Conservation (phyloP, 352 stramenopile genomes). For the Stramenopiles sp. region DNA sequence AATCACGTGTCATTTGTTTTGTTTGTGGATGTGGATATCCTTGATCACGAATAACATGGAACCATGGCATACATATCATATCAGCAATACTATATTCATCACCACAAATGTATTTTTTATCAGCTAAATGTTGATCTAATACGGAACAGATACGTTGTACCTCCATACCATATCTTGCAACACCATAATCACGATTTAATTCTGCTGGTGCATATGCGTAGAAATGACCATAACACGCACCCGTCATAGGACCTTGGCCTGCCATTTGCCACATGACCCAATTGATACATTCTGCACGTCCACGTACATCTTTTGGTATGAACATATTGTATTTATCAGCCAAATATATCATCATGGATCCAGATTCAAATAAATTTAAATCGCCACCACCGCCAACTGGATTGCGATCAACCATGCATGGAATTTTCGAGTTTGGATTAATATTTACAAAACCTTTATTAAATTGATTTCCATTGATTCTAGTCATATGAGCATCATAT, state of each 20-base stretch:
- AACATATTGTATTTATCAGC: conserved; percentile 31
- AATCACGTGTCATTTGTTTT: conserved; percentile 15
- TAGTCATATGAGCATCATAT: conserved; percentile 42
- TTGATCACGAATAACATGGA: conserved; percentile 18
- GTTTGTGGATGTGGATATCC: conserved; percentile 18
- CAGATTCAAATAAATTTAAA: conserved; percentile 38
- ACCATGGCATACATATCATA: conserved; percentile 41
- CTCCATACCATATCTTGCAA: conserved; percentile 38
- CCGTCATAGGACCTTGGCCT: conserved; percentile 22
- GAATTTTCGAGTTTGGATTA: conserved; percentile 59
- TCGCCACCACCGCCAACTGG: conserved; percentile 15
- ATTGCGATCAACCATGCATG: conserved; percentile 29
- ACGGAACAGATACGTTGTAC: conserved; percentile 36
- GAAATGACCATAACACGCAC: conserved; percentile 37
- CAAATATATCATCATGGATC: conserved; percentile 43
- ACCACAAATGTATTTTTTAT: conserved; percentile 12
- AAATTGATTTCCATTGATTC: conserved; percentile 37
- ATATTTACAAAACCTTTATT: conserved; percentile 36
- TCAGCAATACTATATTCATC: conserved; percentile 46
- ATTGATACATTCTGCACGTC: conserved; percentile 31
- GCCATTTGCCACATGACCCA: conserved; percentile 49
- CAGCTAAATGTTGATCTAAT: conserved; percentile 34
- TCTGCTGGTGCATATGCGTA: conserved; percentile 34
- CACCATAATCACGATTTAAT: conserved; percentile 21
- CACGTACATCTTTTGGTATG: conserved; percentile 24